Conservation (phyloP, 78 protist species). For the Guillardia theta region DNA sequence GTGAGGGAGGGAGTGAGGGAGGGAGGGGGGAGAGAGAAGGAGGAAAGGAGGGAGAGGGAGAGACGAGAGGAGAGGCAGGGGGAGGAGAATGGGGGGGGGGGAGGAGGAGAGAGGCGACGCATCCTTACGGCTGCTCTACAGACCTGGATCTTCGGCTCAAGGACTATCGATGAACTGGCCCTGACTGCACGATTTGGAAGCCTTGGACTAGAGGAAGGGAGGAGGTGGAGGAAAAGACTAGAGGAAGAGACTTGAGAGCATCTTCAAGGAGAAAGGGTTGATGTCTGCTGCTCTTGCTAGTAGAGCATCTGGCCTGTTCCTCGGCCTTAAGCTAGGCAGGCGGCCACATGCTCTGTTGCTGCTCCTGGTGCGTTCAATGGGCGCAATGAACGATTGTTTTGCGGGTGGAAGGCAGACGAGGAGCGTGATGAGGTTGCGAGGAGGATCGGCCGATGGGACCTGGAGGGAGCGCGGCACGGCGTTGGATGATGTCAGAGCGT, state of each 20-base stretch:
- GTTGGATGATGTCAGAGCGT: background rate
- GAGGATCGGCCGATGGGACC: no score
- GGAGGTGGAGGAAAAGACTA: background rate
- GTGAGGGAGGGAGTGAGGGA: background rate
- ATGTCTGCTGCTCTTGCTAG: no score
- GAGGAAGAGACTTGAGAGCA: background rate
- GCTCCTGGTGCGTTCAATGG: background rate
- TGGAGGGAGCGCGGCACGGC: background rate
- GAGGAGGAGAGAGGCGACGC: background rate
- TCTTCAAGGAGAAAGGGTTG: no score
- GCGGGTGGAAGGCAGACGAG: background rate
- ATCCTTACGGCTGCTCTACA: no score
- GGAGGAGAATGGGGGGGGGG: background rate
- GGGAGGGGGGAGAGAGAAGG: background rate
- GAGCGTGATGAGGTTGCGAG: background rate
- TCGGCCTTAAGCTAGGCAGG: background rate
- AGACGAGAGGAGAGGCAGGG: background rate
- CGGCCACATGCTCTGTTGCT: background rate
- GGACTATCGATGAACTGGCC: no score
- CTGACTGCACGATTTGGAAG: no score
- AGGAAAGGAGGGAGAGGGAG: background rate
- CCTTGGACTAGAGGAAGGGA: no score
- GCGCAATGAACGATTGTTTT: background rate
- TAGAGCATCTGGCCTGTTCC: background rate
- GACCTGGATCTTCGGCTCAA: no score